These are phyloP conservation scores for Leishmania braziliensis DNA, from an alignment of 208 protist species.

Conservation along the genomic window DNA sequence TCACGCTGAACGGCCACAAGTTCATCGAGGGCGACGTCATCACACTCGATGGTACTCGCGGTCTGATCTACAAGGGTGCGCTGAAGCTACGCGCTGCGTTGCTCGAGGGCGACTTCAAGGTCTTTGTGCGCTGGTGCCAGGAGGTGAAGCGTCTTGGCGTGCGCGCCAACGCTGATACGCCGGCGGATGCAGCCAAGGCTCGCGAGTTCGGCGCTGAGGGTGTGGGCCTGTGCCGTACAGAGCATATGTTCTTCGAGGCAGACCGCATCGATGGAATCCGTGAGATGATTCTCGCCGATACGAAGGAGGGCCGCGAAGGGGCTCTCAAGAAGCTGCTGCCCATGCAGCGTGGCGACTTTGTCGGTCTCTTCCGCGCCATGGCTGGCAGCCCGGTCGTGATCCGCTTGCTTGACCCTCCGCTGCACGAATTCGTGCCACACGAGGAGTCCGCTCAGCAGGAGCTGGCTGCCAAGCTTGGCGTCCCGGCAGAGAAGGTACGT, in stretches of 20 bases:
- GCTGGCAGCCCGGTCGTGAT: constrained; percentile 90
- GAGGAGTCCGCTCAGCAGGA: constrained; percentile 63
- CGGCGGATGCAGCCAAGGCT: constrained; percentile 73
- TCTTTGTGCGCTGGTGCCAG: constrained; percentile 81
- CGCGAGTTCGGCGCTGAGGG: constrained; percentile 92
- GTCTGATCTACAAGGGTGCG: constrained; percentile 85
- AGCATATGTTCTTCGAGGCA: constrained; percentile 97
- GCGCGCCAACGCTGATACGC: constrained; percentile 93
- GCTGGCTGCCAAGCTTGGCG: constrained; percentile 70
- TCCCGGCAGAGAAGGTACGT: constrained; percentile 63
- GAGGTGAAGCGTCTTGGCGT: constrained; percentile 83
- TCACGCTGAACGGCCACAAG: constrained; percentile 58
- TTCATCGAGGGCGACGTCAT: constrained; percentile 89
- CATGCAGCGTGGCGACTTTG: constrained; percentile 91
- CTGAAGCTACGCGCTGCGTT: constrained; percentile 62
- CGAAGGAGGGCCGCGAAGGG: constrained; percentile 57
- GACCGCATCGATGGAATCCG: constrained; percentile 86
- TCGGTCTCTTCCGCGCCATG: constrained; percentile 93
- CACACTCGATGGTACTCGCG: constrained; percentile 90
- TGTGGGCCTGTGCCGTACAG: constrained; percentile 94
- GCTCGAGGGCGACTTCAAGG: constrained; percentile 80
- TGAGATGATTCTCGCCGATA: constrained; percentile 94
- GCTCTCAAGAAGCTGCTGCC: constrained; percentile 90
- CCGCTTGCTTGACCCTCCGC: constrained; percentile 94
- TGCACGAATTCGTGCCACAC: constrained; percentile 96